Conservation (phyloP, 2,329 filamentous ascomycete species). For the Beauveria sp. region DNA sequence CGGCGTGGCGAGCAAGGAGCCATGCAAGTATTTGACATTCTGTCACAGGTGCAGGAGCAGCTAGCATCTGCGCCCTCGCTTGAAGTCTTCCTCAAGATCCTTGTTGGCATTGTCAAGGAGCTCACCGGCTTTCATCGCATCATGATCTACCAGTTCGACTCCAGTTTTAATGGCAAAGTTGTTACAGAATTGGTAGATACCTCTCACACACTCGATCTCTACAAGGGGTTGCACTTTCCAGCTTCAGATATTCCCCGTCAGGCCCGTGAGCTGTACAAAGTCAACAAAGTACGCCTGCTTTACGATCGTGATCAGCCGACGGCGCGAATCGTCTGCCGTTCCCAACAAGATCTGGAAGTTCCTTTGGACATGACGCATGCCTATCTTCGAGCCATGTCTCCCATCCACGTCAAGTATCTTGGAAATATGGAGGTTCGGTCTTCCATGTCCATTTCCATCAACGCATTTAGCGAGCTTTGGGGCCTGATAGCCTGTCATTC, state of each 20-base stretch:
- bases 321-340: conserved; percentile 72
- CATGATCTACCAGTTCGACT: conserved; percentile 89
- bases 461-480: conserved; percentile 79
- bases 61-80: conserved; percentile 64
- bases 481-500: conserved; percentile 81
- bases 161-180: conserved; percentile 73
- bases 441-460: conserved; percentile 91
- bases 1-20: conserved; percentile 70
- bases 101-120: conserved; percentile 82
- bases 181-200: conserved; percentile 84
- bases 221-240: conserved; percentile 81
- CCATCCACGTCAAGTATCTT: conserved; percentile 82
- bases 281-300: conserved; percentile 81
- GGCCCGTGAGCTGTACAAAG: conserved; percentile 78
- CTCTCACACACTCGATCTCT: conserved; percentile 69
- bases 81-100: conserved; percentile 67
- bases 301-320: conserved; percentile 80
- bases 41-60: conserved; percentile 87
- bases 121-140: conserved; percentile 85
- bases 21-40: conserved; percentile 87
- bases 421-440: conserved; percentile 85
- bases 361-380: conserved; percentile 79
- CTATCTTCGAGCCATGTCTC: conserved; percentile 83
- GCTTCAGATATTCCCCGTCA: conserved; percentile 81
- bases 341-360: conserved; percentile 61